Conservation (phyloP, 805 yeast species). For the Blastobotrys mokoenaii region DNA sequence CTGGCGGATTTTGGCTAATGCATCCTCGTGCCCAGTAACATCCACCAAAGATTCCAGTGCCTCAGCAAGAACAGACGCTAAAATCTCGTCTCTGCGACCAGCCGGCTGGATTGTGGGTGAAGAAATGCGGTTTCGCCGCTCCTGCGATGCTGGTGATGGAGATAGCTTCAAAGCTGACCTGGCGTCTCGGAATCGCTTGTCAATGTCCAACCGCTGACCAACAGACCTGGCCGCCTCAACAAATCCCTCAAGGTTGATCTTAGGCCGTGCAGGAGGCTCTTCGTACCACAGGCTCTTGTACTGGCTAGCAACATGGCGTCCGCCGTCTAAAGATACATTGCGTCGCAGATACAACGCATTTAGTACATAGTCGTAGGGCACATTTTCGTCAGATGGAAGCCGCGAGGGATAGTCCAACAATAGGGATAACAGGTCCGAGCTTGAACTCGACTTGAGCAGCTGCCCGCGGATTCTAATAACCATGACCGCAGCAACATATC, state of each 20-base stretch:
- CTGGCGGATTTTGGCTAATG: constrained; percentile 8
- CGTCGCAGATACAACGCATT: constrained; percentile 20
- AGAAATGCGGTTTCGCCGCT: background rate
- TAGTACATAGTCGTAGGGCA: constrained; percentile 12
- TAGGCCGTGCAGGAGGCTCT: constrained; percentile 7
- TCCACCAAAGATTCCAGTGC: constrained; percentile 7
- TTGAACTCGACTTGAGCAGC: constrained; percentile 4
- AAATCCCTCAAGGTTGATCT: constrained; percentile 8
- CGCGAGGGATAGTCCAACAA: constrained; percentile 19
- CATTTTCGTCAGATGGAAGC: constrained; percentile 5
- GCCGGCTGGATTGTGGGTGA: background rate
- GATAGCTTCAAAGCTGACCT: constrained; percentile 1
- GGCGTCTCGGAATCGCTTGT: constrained; percentile 12
- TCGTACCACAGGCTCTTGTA: constrained; percentile 9
- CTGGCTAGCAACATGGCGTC: constrained; percentile 16
- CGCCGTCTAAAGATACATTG: constrained; percentile 16
- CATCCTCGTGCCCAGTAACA: constrained; percentile 2
- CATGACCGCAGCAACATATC: constrained; percentile 29
- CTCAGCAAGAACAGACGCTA: constrained; percentile 10
- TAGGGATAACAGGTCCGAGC: constrained; percentile 4
- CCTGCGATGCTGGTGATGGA: background rate
- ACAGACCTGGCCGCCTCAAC: constrained; percentile 15
- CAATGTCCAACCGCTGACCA: constrained; percentile 13
- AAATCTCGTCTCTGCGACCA: constrained; percentile 1
- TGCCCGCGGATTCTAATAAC: constrained; percentile 23